phyloP scores from a whole-genome alignment of 2,329 filamentous ascomycete species.

The Zasmidium angulare region DNA sequence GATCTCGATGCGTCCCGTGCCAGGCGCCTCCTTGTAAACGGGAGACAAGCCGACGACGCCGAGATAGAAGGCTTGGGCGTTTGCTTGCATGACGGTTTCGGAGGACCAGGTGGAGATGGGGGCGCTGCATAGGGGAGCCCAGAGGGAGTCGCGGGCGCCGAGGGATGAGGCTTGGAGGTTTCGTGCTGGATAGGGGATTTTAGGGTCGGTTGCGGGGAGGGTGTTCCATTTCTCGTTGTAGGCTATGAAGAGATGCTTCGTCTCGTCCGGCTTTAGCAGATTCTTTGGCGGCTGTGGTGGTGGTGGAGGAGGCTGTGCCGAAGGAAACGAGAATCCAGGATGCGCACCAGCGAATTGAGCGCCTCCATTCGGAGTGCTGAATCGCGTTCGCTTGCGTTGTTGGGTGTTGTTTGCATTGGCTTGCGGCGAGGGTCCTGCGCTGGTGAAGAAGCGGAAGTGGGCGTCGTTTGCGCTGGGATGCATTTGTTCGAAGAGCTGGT shows the following conservation, averaged over 20 bases:
- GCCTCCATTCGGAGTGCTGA: slow-evolving; percentile 12
- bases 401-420: neutral
- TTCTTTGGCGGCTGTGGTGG: slow-evolving; percentile 24
- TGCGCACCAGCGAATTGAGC: slow-evolving; percentile 7
- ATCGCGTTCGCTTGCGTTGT: slow-evolving; percentile 19
- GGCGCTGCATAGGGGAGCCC: slow-evolving; percentile 24
- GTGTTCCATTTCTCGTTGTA: slow-evolving; percentile 32
- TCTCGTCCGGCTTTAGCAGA: slow-evolving; percentile 28
- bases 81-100: slow-evolving; percentile 34
- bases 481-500: slow-evolving; percentile 16
- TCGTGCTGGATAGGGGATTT: slow-evolving; percentile 33
- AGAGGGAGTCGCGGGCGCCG: slow-evolving; percentile 25
- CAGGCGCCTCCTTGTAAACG: slow-evolving; percentile 24
- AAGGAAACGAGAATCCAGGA: slow-evolving; percentile 8
- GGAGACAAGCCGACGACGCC: slow-evolving; percentile 27
- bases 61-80: slow-evolving; percentile 34
- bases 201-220: slow-evolving; percentile 24
- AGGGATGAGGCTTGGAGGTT: slow-evolving; percentile 28
- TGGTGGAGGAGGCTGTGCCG: slow-evolving; percentile 13
- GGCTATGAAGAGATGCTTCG: slow-evolving; percentile 25
- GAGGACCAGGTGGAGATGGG: slow-evolving; percentile 30
- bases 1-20: slow-evolving; percentile 24
- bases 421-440: slow-evolving; percentile 13
- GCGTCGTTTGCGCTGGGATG: slow-evolving; percentile 11
- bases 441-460: slow-evolving; percentile 23